Conservation (phyloP, 345 rosid species). For the Leavenworthia alabamica region DNA sequence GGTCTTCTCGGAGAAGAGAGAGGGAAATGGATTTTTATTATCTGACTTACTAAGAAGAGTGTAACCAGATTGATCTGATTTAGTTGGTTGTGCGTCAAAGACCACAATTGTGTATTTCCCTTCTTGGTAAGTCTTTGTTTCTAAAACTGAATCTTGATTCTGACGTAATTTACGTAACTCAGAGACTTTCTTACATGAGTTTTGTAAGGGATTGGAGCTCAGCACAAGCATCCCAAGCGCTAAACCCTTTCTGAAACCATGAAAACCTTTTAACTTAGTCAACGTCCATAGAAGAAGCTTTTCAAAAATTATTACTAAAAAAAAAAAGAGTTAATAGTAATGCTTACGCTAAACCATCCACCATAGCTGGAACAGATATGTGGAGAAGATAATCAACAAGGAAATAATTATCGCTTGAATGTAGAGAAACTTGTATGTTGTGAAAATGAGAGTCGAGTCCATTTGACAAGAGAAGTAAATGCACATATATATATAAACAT, state of each 20-base stretch:
- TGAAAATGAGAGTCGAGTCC: not conserved
- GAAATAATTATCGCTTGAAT: not conserved
- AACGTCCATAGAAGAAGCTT: not conserved
- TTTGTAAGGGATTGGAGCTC: constrained; percentile 39
- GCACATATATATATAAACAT: not conserved
- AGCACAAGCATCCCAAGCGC: constrained; percentile 44
- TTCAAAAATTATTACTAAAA: not conserved
- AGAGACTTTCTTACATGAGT: constrained; percentile 37
- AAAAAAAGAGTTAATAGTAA: not conserved
- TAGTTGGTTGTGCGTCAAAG: constrained; percentile 38
- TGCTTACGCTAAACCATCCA: constrained; percentile 11
- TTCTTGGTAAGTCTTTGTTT: constrained; percentile 2
- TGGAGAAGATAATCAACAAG: not conserved
- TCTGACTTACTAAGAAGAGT: not conserved
- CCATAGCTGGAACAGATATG: constrained; percentile 14
- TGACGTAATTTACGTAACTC: constrained; percentile 10
- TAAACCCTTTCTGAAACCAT: constrained; percentile 34
- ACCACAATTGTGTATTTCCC: constrained; percentile 16
- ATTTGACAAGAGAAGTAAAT: not conserved
- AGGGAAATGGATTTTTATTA: constrained; percentile 30
- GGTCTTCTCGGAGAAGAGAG: constrained; percentile 33
- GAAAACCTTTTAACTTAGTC: not conserved
- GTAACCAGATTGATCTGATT: too few species aligned
- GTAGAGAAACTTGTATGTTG: not conserved
- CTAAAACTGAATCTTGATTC: not conserved